These are phyloP conservation scores for Pythium periplocum DNA, from an alignment of 352 stramenopile genomes.

Conservation along the genomic window DNA sequence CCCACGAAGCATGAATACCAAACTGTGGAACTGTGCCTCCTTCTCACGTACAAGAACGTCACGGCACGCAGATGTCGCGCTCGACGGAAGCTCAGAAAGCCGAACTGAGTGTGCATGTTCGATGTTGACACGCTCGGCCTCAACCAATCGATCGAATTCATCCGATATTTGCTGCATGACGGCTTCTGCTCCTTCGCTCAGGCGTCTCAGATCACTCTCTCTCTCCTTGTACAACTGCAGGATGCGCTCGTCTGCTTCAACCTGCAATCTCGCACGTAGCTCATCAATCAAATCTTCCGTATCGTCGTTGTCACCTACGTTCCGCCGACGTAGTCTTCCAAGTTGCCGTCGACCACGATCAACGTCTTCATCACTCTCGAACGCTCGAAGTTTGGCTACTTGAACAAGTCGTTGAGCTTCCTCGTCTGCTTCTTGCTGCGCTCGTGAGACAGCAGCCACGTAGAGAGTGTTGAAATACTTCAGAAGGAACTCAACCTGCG, in stretches of 20 bases:
- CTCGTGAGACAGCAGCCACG: constrained; percentile 13
- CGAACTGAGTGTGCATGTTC: constrained; percentile 10
- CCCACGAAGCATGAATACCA: constrained; percentile 39
- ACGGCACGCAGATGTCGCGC: not conserved
- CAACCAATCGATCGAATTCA: constrained; percentile 21
- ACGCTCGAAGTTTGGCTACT: no score
- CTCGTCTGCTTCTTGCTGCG: constrained; percentile 13
- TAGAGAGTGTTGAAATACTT: constrained; percentile 30
- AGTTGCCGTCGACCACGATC: no score
- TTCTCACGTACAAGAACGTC: constrained; percentile 19
- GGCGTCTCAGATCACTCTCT: constrained; percentile 18
- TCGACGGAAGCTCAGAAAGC: constrained; percentile 19
- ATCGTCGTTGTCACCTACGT: not conserved
- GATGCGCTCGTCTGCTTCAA: constrained; percentile 46
- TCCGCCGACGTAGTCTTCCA: no score
- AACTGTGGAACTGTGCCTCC: constrained; percentile 30
- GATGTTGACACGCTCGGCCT: constrained; percentile 33
- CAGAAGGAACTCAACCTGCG: constrained; percentile 40
- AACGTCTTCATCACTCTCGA: no score
- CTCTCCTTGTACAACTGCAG: constrained; percentile 36
- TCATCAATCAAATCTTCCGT: constrained; percentile 35
- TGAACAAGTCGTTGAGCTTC: constrained; percentile 3
- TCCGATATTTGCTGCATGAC: constrained; percentile 22
- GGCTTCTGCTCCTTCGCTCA: constrained; percentile 21
- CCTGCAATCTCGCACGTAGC: constrained; percentile 36